Base-by-base conservation (phyloP, 2,329 filamentous ascomycete species). In the Helicocarpus griseus region DNA sequence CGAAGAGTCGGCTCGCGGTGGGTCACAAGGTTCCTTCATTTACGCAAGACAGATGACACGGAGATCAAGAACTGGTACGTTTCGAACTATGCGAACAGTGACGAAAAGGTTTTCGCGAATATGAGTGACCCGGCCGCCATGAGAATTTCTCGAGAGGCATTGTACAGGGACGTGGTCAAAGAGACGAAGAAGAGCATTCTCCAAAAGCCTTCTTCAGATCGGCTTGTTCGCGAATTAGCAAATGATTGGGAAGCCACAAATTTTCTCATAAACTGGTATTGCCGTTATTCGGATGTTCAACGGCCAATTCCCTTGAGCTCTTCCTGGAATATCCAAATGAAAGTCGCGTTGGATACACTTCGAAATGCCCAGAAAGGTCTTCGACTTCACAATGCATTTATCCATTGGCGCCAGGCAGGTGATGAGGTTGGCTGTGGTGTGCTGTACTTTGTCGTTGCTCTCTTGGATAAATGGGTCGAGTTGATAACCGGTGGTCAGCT, bases 361-460 rank as follows among this genome's bases (percentile, higher is more conserved):
- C 71, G 72, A 36, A 75, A 75, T 53, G 72, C 75, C 2, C 75
- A 79, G 53, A 77, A 78, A 56, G 77, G 77, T 2, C 73, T 80
- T 14, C 69, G 73, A 24, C 66, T 79, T 14, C 77, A 80, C 61
- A 80, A 77, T 56, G 74, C 75, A 1, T 80, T 80, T 57, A 74
- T 79, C 24, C 77, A 79, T 54, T 80, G 77, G 75, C 73, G 77
- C n/a, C 77, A 77, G 53, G 75, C 76, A 5, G 75, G 74, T 35
- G 70, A 76, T 52, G 77, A 79, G 52, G 70, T 79, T 26, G 76
- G 74, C 28, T 78, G 75, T 53, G 76, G 75, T 26, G 66, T 79
- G 19, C 61, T 79, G 2, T 78, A 78, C 62, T 80, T 80, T 53
- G 58, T 79, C 8, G 67, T 78, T 33, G 77, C 77, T 5, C 70